Conservation (phyloP, 768 basidiomycete genomes). For the Mycena rosella region DNA sequence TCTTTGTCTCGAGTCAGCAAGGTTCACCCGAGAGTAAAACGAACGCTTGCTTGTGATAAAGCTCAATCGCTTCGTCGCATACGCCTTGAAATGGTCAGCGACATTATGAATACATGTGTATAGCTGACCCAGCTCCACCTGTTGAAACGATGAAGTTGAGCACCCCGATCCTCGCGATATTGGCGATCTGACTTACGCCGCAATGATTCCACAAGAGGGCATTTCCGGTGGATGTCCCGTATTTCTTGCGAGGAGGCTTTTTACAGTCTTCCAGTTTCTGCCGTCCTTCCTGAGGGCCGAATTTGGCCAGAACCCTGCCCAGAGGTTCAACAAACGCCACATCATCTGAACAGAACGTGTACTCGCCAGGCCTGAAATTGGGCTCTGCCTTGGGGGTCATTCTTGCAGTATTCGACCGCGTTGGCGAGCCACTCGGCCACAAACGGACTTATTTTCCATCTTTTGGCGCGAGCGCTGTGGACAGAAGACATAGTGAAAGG, state of each 20-base stretch:
- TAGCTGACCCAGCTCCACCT: neutral
- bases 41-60: slow-evolving; percentile 2
- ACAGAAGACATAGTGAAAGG: neutral
- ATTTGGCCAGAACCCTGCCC: neutral
- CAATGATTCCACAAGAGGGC: neutral
- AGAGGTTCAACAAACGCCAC: neutral
- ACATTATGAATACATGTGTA: neutral
- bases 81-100: neutral
- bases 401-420: slow-evolving; percentile 19
- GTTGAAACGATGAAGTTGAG: neutral
- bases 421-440: slow-evolving; percentile 21
- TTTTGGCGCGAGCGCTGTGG: slow-evolving; percentile 18
- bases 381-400: slow-evolving; percentile 1
- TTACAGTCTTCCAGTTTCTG: neutral
- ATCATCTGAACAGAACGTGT: neutral
- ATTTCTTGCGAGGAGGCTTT: neutral
- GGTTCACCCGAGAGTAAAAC: too few relatives aligned
- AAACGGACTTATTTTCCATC: slow-evolving; percentile 14
- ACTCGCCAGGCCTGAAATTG: neutral
- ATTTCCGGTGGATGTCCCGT: neutral
- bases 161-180: neutral
- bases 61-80: slow-evolving; percentile 16
- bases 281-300: slow-evolving; percentile 1
- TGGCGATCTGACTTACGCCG: neutral
- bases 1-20: neutral